phyloP scores from a whole-genome alignment of 1,284 basidiomycete genomes.

The Ganoderma sinense region DNA sequence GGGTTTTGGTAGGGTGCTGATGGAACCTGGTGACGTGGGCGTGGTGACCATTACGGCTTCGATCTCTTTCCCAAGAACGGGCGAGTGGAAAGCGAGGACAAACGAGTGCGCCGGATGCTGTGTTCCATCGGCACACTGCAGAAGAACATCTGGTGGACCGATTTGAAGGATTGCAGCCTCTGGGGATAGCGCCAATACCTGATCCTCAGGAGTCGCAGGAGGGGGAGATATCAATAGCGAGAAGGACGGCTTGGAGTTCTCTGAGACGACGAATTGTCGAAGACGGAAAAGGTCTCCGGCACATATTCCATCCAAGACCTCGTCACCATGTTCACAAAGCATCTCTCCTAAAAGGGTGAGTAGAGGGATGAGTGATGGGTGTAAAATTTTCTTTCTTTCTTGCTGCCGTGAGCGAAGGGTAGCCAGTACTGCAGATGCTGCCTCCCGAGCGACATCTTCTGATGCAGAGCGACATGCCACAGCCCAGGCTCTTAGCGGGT shows the following conservation, averaged over 20 bases:
- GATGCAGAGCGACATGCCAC: not conserved
- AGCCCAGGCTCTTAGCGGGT: not conserved
- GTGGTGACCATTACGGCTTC: not conserved
- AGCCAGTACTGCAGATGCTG: not conserved
- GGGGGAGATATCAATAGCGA: not conserved
- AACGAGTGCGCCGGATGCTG: constrained; percentile 46
- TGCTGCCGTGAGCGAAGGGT: not conserved
- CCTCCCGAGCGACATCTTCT: constrained; percentile 13
- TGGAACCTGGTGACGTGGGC: too few species aligned
- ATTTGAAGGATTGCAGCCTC: not conserved
- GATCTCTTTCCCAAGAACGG: not conserved
- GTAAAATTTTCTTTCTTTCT: too few species aligned
- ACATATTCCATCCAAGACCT: constrained; percentile 14
- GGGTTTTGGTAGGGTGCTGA: too few species aligned
- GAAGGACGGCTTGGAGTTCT: not conserved
- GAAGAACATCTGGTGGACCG: constrained; percentile 44
- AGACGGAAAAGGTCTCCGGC: constrained; percentile 24
- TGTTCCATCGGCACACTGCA: constrained; percentile 54
- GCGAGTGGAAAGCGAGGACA: not conserved
- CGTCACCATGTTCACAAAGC: not conserved
- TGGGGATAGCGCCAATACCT: not conserved
- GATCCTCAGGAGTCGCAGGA: not conserved
- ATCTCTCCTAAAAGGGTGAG: not conserved
- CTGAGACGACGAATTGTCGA: not conserved
- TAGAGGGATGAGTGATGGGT: too few species aligned